phyloP scores from a whole-genome alignment of 2,329 filamentous ascomycete genomes.

The Penicillium sp. region DNA sequence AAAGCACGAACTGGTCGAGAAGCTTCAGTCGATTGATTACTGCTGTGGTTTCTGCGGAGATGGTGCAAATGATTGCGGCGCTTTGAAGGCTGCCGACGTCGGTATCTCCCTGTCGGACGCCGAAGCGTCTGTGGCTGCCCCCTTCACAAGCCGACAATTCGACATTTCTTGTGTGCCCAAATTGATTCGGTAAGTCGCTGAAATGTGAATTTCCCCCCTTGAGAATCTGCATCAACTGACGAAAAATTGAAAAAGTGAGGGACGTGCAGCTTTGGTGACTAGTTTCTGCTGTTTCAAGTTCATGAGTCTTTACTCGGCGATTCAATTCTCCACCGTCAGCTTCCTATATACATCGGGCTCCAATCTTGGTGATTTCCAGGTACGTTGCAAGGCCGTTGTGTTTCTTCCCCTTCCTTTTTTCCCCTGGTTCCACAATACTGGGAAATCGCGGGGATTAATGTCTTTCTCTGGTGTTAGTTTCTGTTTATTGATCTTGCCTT shows the following conservation, averaged over 20 bases:
- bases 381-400: slow-evolving; percentile 19
- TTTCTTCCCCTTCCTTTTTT: too few relatives aligned
- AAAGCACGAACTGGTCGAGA: slow-evolving; percentile 96
- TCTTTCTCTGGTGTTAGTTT: slow-evolving; percentile 49
- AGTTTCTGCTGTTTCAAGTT: slow-evolving; percentile 99
- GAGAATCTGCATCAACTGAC: neutral
- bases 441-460: too few relatives aligned
- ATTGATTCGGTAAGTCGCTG: slow-evolving; percentile 62
- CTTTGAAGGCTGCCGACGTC: slow-evolving; percentile 92
- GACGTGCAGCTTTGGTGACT: slow-evolving; percentile 89
- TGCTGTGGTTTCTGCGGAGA: slow-evolving; percentile 95
- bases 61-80: slow-evolving; percentile 94
- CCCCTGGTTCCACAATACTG: too few relatives aligned
- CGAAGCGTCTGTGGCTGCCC: slow-evolving; percentile 95
- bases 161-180: slow-evolving; percentile 94
- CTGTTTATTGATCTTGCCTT: slow-evolving; percentile 89
- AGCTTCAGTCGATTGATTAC: slow-evolving; percentile 92
- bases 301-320: slow-evolving; percentile 98
- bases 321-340: slow-evolving; percentile 95
- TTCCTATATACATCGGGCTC: slow-evolving; percentile 91
- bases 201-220: too few relatives aligned
- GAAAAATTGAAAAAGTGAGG: slow-evolving; percentile 56
- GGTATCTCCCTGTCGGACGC: slow-evolving; percentile 96
- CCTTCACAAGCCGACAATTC: slow-evolving; percentile 91
- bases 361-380: slow-evolving; percentile 93